Conservation (phyloP, 2,329 filamentous ascomycete genomes). For the Pestalotiopsis sp. region DNA sequence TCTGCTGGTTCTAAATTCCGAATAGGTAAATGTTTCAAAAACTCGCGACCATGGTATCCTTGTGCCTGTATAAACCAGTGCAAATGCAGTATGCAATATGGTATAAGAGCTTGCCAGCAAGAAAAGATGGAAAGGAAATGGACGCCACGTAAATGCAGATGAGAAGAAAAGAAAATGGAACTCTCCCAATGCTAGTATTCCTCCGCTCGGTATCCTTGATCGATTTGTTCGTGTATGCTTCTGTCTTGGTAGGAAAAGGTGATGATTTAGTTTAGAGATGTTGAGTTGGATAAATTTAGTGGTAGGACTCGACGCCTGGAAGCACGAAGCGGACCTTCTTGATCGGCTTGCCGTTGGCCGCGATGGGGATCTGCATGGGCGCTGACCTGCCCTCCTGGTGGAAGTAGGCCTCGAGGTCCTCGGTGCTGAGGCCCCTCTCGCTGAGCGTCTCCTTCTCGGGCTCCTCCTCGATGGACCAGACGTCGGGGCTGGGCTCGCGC, state of each 20-base stretch:
- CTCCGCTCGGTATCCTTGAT: background rate
- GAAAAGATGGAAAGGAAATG: background rate
- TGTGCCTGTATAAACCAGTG: background rate
- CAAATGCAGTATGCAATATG: background rate
- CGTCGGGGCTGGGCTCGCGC: conserved; percentile 61
- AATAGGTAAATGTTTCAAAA: background rate
- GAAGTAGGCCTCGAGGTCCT: conserved; percentile 28
- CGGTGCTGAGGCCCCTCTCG: conserved; percentile 40
- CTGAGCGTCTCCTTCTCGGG: conserved; percentile 55
- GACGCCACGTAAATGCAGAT: conserved; percentile 16
- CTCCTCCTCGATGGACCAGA: conserved; percentile 64
- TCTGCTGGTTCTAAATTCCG: background rate
- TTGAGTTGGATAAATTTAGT: background rate
- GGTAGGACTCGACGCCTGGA: conserved; percentile 41
- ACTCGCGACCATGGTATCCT: background rate
- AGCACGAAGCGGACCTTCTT: conserved; percentile 61
- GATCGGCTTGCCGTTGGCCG: conserved; percentile 44
- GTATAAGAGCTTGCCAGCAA: background rate
- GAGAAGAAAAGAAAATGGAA: background rate
- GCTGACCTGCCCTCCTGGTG: conserved; percentile 27
- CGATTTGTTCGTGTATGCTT: background rate
- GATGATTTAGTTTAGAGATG: conserved; percentile 11
- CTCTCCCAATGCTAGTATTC: background rate
- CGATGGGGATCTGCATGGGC: conserved; percentile 43
- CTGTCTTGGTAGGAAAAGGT: background rate